A percentile compares a stretch with the other conserved stretches of the same genome.
phyloP scores from a whole-genome alignment of 73 alveolate genomes.

The Uronychia binucleata region DNA sequence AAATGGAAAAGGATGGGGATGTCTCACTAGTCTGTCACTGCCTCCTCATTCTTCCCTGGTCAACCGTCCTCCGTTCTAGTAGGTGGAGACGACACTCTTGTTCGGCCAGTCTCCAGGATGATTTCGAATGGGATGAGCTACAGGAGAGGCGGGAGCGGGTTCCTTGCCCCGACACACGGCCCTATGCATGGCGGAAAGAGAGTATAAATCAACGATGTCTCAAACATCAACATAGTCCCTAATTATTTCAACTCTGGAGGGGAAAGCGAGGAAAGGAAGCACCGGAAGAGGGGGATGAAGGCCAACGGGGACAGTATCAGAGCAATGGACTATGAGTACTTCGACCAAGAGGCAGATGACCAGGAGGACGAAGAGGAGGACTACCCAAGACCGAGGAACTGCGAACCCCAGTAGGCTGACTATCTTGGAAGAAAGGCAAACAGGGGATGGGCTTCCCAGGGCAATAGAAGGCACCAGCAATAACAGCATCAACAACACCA shows the following conservation, averaged over 20 bases:
- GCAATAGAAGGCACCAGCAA: neutral
- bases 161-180: no score
- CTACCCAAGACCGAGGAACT: no score
- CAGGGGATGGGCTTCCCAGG: neutral
- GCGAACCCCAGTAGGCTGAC: no score
- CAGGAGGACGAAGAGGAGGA: neutral
- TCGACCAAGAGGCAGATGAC: neutral
- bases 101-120: neutral
- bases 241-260: conserved; percentile 57
- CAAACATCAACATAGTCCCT: conserved; percentile 19
- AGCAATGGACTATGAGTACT: neutral
- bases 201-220: neutral
- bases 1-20: conserved; percentile 47
- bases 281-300: neutral
- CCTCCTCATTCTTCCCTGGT: conserved; percentile 23
- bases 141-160: conserved; percentile 16
- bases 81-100: neutral
- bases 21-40: conserved; percentile 14
- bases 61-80: conserved; percentile 5
- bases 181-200: conserved; percentile 38
- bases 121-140: conserved; percentile 3
- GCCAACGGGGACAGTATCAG: neutral
- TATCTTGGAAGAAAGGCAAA: no score
- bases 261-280: conserved; percentile 6
- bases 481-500: no score